phyloP scores from a whole-genome alignment of 495 filamentous ascomycete genomes.

The Trichocladium uniseriatum region DNA sequence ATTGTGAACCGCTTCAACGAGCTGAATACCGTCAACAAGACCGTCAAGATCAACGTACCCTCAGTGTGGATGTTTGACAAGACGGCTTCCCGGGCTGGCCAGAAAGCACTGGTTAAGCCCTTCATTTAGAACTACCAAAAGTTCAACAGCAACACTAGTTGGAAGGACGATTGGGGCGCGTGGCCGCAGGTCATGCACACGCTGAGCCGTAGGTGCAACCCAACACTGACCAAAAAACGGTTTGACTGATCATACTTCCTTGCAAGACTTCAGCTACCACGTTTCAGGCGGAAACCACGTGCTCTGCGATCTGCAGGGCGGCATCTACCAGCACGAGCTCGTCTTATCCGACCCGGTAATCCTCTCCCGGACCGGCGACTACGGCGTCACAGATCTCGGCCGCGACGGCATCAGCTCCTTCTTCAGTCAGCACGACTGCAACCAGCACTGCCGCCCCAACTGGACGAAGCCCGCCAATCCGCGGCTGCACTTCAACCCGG shows the following conservation, averaged over 20 bases:
- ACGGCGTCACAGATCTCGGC: slow-evolving; percentile 16
- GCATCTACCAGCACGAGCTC: slow-evolving; percentile 23
- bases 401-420: neutral
- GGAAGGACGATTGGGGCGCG: slow-evolving; percentile 12
- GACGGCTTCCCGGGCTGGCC: slow-evolving; percentile 9
- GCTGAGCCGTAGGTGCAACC: neutral
- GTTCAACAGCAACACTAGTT: slow-evolving; percentile 38
- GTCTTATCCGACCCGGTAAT: slow-evolving; percentile 32
- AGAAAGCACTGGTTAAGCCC: slow-evolving; percentile 20
- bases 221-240: neutral
- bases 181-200: slow-evolving; percentile 33
- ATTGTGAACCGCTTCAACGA: slow-evolving; percentile 31
- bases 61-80: slow-evolving; percentile 15
- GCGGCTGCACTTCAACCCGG: slow-evolving; percentile 1
- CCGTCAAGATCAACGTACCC: slow-evolving; percentile 29
- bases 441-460: slow-evolving; percentile 1
- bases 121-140: slow-evolving; percentile 34
- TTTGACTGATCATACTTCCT: neutral
- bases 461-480: slow-evolving; percentile 3
- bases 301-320: slow-evolving; percentile 34
- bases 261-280: slow-evolving; percentile 32
- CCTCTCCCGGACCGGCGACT: slow-evolving; percentile 21
- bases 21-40: slow-evolving; percentile 17
- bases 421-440: slow-evolving; percentile 2
- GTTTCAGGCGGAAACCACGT: slow-evolving; percentile 28